phyloP scores from a whole-genome alignment of 1,139 yeast genomes.

The Saccharomyces uvarum region DNA sequence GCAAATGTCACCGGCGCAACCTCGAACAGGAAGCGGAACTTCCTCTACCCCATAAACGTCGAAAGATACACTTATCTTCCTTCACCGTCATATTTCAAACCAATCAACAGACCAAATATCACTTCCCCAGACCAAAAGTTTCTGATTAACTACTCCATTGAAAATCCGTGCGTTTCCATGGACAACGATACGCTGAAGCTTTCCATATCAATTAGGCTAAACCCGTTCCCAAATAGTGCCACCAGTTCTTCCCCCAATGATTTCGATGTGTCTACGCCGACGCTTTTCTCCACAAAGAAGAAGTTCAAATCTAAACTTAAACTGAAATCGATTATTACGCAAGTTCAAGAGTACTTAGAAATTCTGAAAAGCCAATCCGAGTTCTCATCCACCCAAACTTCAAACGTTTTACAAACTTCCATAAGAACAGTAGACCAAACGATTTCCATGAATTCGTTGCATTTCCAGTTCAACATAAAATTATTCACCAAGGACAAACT shows the following conservation, averaged over 20 bases:
- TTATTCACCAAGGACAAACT: slow-evolving; percentile 23
- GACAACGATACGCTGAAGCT: slow-evolving; percentile 38
- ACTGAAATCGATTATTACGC: slow-evolving; percentile 42
- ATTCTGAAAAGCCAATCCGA: slow-evolving; percentile 19
- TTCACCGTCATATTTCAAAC: slow-evolving; percentile 20
- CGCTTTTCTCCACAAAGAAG: slow-evolving; percentile 10
- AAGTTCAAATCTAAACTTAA: slow-evolving; percentile 32
- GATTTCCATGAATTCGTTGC: slow-evolving; percentile 22
- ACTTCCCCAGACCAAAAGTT: slow-evolving; percentile 28
- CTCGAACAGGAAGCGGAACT: slow-evolving; percentile 9
- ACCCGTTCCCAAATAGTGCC: slow-evolving; percentile 35
- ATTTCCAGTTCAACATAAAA: slow-evolving; percentile 19
- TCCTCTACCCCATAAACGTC: slow-evolving; percentile 26
- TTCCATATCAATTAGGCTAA: slow-evolving; percentile 36
- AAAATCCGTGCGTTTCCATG: slow-evolving; percentile 37
- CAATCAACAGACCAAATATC: slow-evolving; percentile 20
- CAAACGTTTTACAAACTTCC: slow-evolving; percentile 25
- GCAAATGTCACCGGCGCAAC: slow-evolving; percentile 4
- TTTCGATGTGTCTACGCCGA: background rate
- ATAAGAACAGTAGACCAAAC: slow-evolving; percentile 27
- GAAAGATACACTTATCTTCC: slow-evolving; percentile 29
- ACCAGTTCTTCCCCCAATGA: slow-evolving; percentile 2
- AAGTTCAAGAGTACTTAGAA: slow-evolving; percentile 43
- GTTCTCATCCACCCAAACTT: background rate
- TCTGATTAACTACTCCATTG: slow-evolving; percentile 19